Evolutionary conservation across 2,329 filamentous ascomycete species (phyloP), one percentile per base, ranked within the genome.

Genomic region (Aspergillus piperis): DNA sequence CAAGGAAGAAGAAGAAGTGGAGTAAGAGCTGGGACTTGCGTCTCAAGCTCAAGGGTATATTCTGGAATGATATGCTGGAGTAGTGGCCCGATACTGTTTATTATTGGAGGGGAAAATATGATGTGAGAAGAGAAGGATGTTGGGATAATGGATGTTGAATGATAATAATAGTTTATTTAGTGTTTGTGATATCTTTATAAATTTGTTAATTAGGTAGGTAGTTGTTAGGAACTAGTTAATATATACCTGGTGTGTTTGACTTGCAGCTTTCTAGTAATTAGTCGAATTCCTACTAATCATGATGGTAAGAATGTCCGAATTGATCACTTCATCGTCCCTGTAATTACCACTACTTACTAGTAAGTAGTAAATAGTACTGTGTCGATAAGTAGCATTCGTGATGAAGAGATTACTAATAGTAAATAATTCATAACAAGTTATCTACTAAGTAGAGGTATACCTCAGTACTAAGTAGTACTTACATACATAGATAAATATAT

Each of bases 1-100:
- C 60, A 80, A 77, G 66, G 78, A 80, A 48, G 78, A 80, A 55
- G 78, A 80, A 57, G 78, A 80, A 15, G 73, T 72, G 42, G 77
- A 80, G 61, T 80, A 63, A 63, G 23, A 25, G 10, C 19, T 30
- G 36, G 21, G 39, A 44, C 5, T 25, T 44, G 41, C 32, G 48
- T 6, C 32, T 38, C 25, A 11, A 32, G 39, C n/a, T 41, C 7
- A 27, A 19, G 11, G 27, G 17, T 19, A 17, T 10, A 13, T 44
- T 23, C 17, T 23, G 25, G 19, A 17, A 32, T 10, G 39, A 44
- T 4, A 13, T 23, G 13, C 17, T 25, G 54, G 13, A 13, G 7
- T 27, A 10, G n/a, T 13, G 15, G 39, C 38, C 23, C 3, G 15
- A 48, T 49, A 3, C 10, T 44, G 19, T 2, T 23, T 11, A 3